Evolutionary conservation across 805 yeast genomes (phyloP).

Genomic region (Ogataea paraovalis): DNA sequence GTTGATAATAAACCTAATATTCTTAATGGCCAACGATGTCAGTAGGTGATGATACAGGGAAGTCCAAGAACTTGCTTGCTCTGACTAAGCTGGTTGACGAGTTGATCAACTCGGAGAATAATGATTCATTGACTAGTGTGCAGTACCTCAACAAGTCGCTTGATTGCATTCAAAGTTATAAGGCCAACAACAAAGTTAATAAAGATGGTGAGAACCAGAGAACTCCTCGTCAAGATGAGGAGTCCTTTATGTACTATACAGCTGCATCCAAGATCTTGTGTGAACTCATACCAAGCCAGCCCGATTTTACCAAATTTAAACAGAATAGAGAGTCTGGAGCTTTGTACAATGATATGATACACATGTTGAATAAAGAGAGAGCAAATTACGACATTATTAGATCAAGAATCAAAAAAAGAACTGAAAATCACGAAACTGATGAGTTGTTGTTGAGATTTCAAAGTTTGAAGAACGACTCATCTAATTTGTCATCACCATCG

Average conservation of each 20-base stretch:
- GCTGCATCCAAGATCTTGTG: conserved; percentile 26
- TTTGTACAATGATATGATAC: conserved; percentile 18
- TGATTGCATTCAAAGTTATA: conserved; percentile 25
- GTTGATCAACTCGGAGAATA: conserved; percentile 3
- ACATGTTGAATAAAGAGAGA: conserved; percentile 16
- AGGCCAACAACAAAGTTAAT: conserved; percentile 7
- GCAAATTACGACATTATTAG: conserved; percentile 12
- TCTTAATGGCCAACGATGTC: neutral
- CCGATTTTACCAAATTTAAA: conserved; percentile 11
- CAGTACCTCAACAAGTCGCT: conserved; percentile 24
- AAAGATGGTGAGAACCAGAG: neutral
- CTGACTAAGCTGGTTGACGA: conserved; percentile 15
- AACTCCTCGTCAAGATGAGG: conserved; percentile 17
- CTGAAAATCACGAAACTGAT: conserved; percentile 3
- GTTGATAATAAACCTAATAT: neutral
- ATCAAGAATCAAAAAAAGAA: conserved; percentile 5
- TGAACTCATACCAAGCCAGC: conserved; percentile 22
- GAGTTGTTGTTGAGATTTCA: conserved; percentile 17
- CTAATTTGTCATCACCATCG: neutral
- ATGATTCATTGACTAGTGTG: conserved; percentile 6
- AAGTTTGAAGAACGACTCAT: conserved; percentile 15
- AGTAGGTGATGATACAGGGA: neutral
- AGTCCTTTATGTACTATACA: conserved; percentile 23
- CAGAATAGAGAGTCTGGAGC: conserved; percentile 10
- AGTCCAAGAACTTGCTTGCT: conserved; percentile 9